phyloP scores from a whole-genome alignment of 208 protist genomes.

The Angomonas ambiguus region DNA sequence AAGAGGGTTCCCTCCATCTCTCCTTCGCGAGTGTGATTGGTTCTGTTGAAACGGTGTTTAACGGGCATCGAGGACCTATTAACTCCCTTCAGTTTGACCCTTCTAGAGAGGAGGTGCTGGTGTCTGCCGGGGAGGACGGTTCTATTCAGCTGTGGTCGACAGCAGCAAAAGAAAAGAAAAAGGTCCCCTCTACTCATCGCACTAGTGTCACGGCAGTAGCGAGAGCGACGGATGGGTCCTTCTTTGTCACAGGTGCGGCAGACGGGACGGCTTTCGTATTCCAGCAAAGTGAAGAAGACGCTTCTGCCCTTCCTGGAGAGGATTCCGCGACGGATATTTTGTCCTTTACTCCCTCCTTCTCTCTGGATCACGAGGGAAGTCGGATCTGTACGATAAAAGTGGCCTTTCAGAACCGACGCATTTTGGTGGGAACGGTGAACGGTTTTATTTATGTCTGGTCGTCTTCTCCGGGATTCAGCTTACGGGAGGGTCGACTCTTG shows the following conservation, averaged over 20 bases:
- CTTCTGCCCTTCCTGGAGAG: slow-evolving; percentile 1
- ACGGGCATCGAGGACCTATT: slow-evolving; percentile 62
- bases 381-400: slow-evolving; percentile 46
- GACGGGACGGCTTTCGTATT: slow-evolving; percentile 69
- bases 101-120: slow-evolving; percentile 14
- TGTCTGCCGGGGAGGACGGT: slow-evolving; percentile 35
- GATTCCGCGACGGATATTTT: background rate
- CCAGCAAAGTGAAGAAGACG: slow-evolving; percentile 1
- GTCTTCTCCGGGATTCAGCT: slow-evolving; percentile 51
- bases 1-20: slow-evolving; percentile 53
- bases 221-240: slow-evolving; percentile 32
- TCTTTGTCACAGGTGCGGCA: slow-evolving; percentile 55
- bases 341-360: slow-evolving; percentile 16
- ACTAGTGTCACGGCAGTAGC: slow-evolving; percentile 55
- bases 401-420: slow-evolving; percentile 46
- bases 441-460: slow-evolving; percentile 74
- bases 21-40: slow-evolving; percentile 59
- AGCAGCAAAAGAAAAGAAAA: slow-evolving; percentile 4
- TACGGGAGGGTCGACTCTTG: slow-evolving; percentile 50
- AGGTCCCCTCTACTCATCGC: slow-evolving; percentile 27
- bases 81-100: slow-evolving; percentile 42
- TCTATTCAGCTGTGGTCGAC: slow-evolving; percentile 47
- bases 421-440: slow-evolving; percentile 54
- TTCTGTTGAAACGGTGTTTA: slow-evolving; percentile 42
- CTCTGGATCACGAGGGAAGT: slow-evolving; percentile 43